Conservation (phyloP, 2,329 filamentous ascomycete genomes). For the Xylaria sp. region DNA sequence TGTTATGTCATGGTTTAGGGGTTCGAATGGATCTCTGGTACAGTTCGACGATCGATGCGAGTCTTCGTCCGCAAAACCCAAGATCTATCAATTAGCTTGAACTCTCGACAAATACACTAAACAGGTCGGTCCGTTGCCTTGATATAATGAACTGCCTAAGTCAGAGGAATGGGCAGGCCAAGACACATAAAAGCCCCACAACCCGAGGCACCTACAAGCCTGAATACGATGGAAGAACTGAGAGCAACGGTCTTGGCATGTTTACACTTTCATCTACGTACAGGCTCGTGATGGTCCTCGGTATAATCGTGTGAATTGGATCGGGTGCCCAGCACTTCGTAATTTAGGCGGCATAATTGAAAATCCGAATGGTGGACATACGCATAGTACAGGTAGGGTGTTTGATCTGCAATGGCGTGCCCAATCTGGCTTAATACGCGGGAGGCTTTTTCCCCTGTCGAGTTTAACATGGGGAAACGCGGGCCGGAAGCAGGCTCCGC, state of each 20-base stretch:
- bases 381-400: too few relatives aligned
- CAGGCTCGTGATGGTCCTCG: conserved; percentile 1
- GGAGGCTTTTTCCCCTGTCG: conserved; percentile 36
- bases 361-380: conserved; percentile 22
- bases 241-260: conserved; percentile 21
- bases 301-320: conserved; percentile 9
- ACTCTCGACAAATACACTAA: conserved; percentile 6
- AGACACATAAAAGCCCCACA: conserved; percentile 10
- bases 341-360: conserved; percentile 37
- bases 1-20: not conserved
- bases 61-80: not conserved
- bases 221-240: conserved; percentile 21
- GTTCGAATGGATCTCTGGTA: not conserved
- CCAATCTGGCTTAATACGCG: conserved; percentile 43
- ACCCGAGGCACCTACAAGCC: conserved; percentile 4
- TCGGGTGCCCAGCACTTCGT: conserved; percentile 3
- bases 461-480: conserved; percentile 47
- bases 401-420: conserved; percentile 21
- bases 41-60: not conserved
- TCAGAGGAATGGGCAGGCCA: conserved; percentile 3
- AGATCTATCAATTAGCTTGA: not conserved
- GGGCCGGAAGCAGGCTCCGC: conserved; percentile 42
- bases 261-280: conserved; percentile 8
- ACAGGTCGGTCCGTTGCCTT: not conserved
- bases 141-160: not conserved